A percentile compares a stretch with the other conserved stretches of the same genome.
phyloP scores from a whole-genome alignment of 129 eudicot genomes.

The Ambrosia trifida region DNA sequence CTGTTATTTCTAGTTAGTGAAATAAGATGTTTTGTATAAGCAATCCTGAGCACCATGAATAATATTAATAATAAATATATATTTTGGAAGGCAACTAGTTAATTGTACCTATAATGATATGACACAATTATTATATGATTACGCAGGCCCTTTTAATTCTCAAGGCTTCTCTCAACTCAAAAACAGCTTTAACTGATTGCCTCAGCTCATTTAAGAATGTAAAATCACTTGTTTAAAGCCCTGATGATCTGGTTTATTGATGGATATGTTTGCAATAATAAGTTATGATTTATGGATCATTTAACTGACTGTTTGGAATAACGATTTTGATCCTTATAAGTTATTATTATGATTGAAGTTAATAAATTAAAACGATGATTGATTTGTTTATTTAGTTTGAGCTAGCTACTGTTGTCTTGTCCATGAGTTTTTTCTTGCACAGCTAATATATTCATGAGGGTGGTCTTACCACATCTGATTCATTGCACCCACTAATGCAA shows the following conservation, averaged over 20 bases:
- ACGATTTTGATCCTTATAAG: background rate
- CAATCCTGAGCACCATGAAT: too few species aligned
- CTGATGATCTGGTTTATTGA: background rate
- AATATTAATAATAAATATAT: too few species aligned
- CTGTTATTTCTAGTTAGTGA: too few species aligned
- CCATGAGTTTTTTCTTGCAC: background rate
- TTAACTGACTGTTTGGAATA: background rate
- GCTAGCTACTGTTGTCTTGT: constrained; percentile 6
- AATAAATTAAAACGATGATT: background rate
- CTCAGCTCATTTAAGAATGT: constrained; percentile 12
- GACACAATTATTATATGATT: constrained; percentile 4
- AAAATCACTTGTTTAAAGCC: constrained; percentile 1
- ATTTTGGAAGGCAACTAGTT: background rate
- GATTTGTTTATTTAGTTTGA: background rate
- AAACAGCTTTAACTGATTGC: constrained; percentile 30
- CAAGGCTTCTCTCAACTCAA: constrained; percentile 30
- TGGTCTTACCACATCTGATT: background rate
- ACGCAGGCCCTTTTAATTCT: constrained; percentile 28
- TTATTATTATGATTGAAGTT: background rate
- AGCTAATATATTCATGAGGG: background rate
- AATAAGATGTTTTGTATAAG: too few species aligned
- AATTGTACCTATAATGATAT: background rate
- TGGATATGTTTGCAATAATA: background rate
- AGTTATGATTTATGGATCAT: background rate
- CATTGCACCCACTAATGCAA: background rate